phyloP scores from a whole-genome alignment of 805 yeast genomes.

The Brettanomyces naardenensis region DNA sequence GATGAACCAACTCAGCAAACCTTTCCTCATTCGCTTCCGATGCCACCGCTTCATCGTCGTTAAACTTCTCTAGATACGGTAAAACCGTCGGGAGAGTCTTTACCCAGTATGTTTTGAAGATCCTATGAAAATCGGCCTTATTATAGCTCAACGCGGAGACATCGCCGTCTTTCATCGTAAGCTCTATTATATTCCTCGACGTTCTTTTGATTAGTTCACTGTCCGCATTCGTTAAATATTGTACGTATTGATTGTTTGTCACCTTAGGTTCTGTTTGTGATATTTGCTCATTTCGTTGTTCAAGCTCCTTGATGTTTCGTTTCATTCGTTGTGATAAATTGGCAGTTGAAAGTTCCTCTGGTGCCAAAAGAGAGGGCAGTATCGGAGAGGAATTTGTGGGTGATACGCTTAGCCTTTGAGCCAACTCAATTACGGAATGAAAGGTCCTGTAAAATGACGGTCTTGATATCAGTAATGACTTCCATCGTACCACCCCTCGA shows the following conservation, averaged over 20 bases:
- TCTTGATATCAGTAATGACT: too few species aligned
- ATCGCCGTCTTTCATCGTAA: not conserved
- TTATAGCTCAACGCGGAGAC: not conserved
- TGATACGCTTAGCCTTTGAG: too few species aligned
- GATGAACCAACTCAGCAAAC: slow-evolving; percentile 7
- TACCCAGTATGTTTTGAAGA: slow-evolving; percentile 13
- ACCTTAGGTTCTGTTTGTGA: not conserved
- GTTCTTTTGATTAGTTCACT: not conserved
- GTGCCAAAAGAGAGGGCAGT: too few species aligned
- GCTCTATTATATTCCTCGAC: not conserved
- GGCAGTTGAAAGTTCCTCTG: not conserved
- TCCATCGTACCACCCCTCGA: too few species aligned
- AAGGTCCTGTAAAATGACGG: too few species aligned
- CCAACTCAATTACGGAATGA: too few species aligned
- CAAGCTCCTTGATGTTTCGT: not conserved
- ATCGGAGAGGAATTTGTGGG: too few species aligned
- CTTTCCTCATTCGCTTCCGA: not conserved
- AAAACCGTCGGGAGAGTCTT: not conserved
- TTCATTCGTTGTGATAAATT: not conserved
- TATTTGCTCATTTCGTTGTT: too few species aligned
- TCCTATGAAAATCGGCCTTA: slow-evolving; percentile 1
- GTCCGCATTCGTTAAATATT: not conserved
- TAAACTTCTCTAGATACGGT: slow-evolving; percentile 3
- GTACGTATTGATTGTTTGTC: not conserved
- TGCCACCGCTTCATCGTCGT: slow-evolving; percentile 1